These are phyloP conservation scores for Ramaria rubella DNA, from an alignment of 768 basidiomycete genomes.

Conservation along the genomic window DNA sequence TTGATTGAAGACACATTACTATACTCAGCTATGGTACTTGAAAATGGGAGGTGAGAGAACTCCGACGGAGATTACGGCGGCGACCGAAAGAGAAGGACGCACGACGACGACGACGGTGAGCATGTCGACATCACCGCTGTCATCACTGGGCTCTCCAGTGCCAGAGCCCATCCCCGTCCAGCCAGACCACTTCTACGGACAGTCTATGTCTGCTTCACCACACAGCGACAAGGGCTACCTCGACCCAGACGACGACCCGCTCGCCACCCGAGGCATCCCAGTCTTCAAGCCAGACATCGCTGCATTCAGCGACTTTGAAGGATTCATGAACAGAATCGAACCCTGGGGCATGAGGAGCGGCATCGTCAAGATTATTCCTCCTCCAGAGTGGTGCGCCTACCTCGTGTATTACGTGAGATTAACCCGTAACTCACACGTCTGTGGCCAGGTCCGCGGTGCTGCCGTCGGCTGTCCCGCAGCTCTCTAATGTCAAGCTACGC, in stretches of 20 bases:
- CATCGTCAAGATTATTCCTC: constrained; percentile 94
- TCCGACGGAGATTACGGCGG: not conserved
- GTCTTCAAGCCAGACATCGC: constrained; percentile 93
- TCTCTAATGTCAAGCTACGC: constrained; percentile 71
- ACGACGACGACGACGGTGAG: not conserved
- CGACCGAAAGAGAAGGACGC: not conserved
- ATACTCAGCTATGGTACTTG: too few relatives aligned
- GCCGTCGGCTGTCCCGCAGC: constrained; percentile 63
- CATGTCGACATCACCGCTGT: not conserved
- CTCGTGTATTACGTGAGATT: constrained; percentile 4
- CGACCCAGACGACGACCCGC: constrained; percentile 72
- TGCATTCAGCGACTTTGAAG: constrained; percentile 90
- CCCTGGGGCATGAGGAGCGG: constrained; percentile 88
- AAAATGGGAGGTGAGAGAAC: too few relatives aligned
- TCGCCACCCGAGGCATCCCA: constrained; percentile 85
- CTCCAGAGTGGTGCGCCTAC: constrained; percentile 76
- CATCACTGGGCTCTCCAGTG: constrained; percentile 32
- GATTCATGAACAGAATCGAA: constrained; percentile 78
- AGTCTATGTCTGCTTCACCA: constrained; percentile 24
- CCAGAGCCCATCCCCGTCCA: constrained; percentile 53
- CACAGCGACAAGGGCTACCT: constrained; percentile 45
- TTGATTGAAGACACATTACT: too few relatives aligned
- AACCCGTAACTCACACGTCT: constrained; percentile 1
- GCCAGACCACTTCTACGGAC: constrained; percentile 81
- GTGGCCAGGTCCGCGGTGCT: constrained; percentile 60